Evolutionary conservation across 2,329 filamentous ascomycete genomes (phyloP).

Genomic region (Dendryphion nanum): DNA sequence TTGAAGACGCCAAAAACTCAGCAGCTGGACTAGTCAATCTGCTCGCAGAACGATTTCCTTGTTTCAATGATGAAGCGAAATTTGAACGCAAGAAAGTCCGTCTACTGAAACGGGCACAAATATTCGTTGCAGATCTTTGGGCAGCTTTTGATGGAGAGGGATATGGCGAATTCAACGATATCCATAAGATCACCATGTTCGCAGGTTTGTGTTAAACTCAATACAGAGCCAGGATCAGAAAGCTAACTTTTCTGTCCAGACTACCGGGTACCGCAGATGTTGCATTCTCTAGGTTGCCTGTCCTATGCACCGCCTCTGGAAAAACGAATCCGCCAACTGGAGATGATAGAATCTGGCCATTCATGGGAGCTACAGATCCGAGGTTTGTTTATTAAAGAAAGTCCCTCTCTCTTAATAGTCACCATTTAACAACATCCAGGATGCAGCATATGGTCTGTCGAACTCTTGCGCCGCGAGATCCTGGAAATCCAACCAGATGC

Average conservation of each 20-base stretch:
- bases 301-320: slow-evolving; percentile 81
- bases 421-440: slow-evolving; percentile 46
- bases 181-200: slow-evolving; percentile 97
- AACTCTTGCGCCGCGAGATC: slow-evolving; percentile 83
- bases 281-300: slow-evolving; percentile 78
- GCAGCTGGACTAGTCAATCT: slow-evolving; percentile 84
- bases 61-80: slow-evolving; percentile 77
- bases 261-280: slow-evolving; percentile 92
- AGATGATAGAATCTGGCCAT: slow-evolving; percentile 68
- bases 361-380: slow-evolving; percentile 84
- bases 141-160: slow-evolving; percentile 83
- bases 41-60: slow-evolving; percentile 75
- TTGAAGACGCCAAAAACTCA: slow-evolving; percentile 72
- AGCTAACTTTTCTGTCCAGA: slow-evolving; percentile 51
- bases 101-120: slow-evolving; percentile 91
- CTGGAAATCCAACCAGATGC: slow-evolving; percentile 67
- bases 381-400: too few relatives aligned
- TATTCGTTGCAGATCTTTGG: slow-evolving; percentile 94
- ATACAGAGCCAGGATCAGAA: too few relatives aligned
- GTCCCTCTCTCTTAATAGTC: slow-evolving; percentile 16
- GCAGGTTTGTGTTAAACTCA: slow-evolving; percentile 65
- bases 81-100: slow-evolving; percentile 76
- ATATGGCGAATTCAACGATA: slow-evolving; percentile 82
- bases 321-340: slow-evolving; percentile 63
- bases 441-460: slow-evolving; percentile 95